A percentile compares a stretch with the other conserved stretches of the same genome.
phyloP scores from a whole-genome alignment of 441 rosid species.

The Eutrema salsugineum region DNA sequence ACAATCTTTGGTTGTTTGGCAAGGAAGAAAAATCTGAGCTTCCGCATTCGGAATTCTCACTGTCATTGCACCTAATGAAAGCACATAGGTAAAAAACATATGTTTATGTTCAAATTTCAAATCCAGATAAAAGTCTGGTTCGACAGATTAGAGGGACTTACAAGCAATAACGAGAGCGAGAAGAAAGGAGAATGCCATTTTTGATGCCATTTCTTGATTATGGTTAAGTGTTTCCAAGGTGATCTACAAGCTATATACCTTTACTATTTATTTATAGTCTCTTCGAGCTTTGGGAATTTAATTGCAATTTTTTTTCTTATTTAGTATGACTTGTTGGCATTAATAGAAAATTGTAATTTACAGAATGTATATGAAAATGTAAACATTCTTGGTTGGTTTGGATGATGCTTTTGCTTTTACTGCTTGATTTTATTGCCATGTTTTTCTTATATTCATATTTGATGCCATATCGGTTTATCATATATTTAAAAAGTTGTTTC shows the following conservation, averaged over 20 bases:
- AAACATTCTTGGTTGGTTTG: not conserved
- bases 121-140: not conserved
- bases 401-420: not conserved
- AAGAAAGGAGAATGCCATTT: not conserved
- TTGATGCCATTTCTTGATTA: slow-evolving; percentile 19
- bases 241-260: no score
- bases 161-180: slow-evolving; percentile 11
- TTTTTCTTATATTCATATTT: not conserved
- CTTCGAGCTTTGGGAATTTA: not conserved
- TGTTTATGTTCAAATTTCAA: not conserved
- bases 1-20: slow-evolving; percentile 7
- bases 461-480: not conserved
- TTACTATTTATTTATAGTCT: not conserved
- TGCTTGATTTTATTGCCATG: not conserved
- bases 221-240: not conserved
- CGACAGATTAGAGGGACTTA: not conserved
- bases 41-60: not conserved
- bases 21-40: slow-evolving; percentile 7
- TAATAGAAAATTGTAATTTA: not conserved
- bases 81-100: not conserved
- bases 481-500: no score
- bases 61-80: not conserved
- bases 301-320: not conserved
- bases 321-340: not conserved
- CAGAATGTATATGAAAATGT: not conserved